Evolutionary conservation across 75 land plant genomes (phyloP), one percentile per base, ranked within the genome.

Genomic region (Sequoiadendron giganteum): DNA sequence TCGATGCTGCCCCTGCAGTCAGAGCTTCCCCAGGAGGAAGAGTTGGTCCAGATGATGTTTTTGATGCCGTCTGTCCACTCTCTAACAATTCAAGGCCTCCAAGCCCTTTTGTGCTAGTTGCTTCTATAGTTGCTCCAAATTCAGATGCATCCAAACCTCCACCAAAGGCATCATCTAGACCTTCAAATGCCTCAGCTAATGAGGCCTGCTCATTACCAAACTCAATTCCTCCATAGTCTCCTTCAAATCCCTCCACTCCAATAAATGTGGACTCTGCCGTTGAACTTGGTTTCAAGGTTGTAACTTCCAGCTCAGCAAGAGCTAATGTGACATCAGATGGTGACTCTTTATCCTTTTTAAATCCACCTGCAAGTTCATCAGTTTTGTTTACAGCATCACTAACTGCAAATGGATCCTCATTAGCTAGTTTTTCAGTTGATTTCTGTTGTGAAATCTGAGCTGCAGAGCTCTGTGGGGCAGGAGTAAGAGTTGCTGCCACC

Each of bases 81-180:
- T 91, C 92, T 78, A 97, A 87, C n/a, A 89, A 85, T 61, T 97
- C 99, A 56, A 97, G 90, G 49, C 96, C 99, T 81, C 93, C 92
- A 56, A 97, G 92, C 7, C 95, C 97, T 78, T 73, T 87, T 10
- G 58, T 40, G 34, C 87, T 90, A 34, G 78, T 72, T 86, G 91
- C 86, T 45, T 88, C 87, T 1, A 86, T 30, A 58, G 88, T 92
- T 6, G 93, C 94, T 5, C 95, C 93, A 90, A 93, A 98, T 91
- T 97, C 99, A 9, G 99, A 95, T 0, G 95, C 95, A 95, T 98
- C 99, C 87, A 98, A 91, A 42, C 99, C 99, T 19, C 99, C 99
- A 83, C 99, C 99, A 89, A 95, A 98, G 56, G 99, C 95, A 77
- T 91, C 93, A 87, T 89, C 92, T 55, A 94, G 84, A 21, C 97